These are phyloP conservation scores for Colletotrichum horii DNA, from an alignment of 2,329 filamentous ascomycete species.

Conservation along the genomic window DNA sequence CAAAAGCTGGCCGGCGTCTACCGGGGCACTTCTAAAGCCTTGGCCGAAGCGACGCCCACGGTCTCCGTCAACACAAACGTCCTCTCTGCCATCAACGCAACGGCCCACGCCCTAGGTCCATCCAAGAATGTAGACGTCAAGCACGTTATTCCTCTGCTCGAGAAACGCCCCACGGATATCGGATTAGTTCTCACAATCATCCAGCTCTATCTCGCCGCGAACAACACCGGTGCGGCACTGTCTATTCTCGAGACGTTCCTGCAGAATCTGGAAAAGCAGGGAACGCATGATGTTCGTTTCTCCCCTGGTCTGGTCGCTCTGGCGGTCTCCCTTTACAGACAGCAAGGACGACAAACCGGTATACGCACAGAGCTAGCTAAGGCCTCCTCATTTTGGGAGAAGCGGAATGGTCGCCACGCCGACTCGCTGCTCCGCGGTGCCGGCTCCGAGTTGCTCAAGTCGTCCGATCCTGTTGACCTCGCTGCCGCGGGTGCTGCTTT, in stretches of 20 bases:
- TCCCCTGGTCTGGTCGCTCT: conserved; percentile 85
- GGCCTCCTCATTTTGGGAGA: conserved; percentile 82
- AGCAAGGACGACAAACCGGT: conserved; percentile 74
- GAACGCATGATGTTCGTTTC: conserved; percentile 74
- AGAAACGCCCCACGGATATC: conserved; percentile 78
- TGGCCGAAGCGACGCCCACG: conserved; percentile 34
- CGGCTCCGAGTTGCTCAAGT: conserved; percentile 82
- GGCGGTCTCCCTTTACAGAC: conserved; percentile 78
- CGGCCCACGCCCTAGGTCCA: conserved; percentile 56
- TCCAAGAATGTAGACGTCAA: conserved; percentile 71
- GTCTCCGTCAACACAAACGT: conserved; percentile 38
- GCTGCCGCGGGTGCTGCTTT: conserved; percentile 80
- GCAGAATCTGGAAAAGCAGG: conserved; percentile 67
- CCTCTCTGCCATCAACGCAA: conserved; percentile 66
- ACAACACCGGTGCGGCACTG: conserved; percentile 76
- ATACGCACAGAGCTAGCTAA: conserved; percentile 77
- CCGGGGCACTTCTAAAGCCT: conserved; percentile 48
- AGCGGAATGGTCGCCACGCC: conserved; percentile 51
- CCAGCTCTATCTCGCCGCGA: conserved; percentile 77
- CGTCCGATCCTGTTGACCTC: conserved; percentile 71
- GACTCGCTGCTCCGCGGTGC: conserved; percentile 80
- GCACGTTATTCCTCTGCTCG: conserved; percentile 70
- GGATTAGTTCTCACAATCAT: conserved; percentile 81
- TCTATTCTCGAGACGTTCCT: conserved; percentile 79
- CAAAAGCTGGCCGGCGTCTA: conserved; percentile 71